Conservation (phyloP, 306 rosid species). For the Casuarina equisetifolia region DNA sequence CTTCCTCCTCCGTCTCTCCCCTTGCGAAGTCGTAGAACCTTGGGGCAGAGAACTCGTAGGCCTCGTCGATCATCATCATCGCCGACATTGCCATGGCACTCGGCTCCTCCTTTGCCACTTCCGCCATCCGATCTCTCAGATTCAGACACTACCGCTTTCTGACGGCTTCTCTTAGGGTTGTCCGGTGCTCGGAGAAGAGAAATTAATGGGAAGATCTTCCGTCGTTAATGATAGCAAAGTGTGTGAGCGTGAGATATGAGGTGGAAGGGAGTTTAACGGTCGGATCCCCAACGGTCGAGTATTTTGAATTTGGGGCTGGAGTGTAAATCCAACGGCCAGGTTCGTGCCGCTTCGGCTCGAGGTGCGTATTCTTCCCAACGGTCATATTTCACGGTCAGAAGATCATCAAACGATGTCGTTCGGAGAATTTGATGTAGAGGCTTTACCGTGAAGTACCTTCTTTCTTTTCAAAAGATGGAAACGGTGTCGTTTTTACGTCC, state of each 20-base stretch:
- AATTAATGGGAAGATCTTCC: no score
- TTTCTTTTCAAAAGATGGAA: no score
- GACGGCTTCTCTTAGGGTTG: no score
- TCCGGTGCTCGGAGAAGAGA: no score
- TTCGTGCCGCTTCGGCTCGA: neutral
- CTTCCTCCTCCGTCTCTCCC: slow-evolving; percentile 59
- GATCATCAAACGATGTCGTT: slow-evolving; percentile 11
- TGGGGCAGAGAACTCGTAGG: slow-evolving; percentile 89
- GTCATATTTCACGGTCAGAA: slow-evolving; percentile 6
- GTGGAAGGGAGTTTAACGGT: slow-evolving; percentile 25
- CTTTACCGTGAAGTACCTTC: no score
- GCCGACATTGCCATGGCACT: neutral
- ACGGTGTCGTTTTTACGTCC: no score
- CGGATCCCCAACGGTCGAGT: neutral
- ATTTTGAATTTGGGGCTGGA: slow-evolving; percentile 25
- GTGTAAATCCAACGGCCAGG: neutral
- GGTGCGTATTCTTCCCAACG: slow-evolving; percentile 3
- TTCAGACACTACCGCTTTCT: neutral
- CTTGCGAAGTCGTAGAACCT: slow-evolving; percentile 67
- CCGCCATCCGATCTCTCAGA: slow-evolving; percentile 27
- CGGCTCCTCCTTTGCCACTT: slow-evolving; percentile 35
- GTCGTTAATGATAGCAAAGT: neutral
- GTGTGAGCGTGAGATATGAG: neutral
- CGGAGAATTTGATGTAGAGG: neutral
- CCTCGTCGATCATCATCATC: slow-evolving; percentile 58